Percentiles rank a stretch among this genome's conserved stretches.
These are phyloP conservation scores for Ascochyta lentis DNA, from an alignment of 2,329 filamentous ascomycete genomes.

Conservation along the genomic window DNA sequence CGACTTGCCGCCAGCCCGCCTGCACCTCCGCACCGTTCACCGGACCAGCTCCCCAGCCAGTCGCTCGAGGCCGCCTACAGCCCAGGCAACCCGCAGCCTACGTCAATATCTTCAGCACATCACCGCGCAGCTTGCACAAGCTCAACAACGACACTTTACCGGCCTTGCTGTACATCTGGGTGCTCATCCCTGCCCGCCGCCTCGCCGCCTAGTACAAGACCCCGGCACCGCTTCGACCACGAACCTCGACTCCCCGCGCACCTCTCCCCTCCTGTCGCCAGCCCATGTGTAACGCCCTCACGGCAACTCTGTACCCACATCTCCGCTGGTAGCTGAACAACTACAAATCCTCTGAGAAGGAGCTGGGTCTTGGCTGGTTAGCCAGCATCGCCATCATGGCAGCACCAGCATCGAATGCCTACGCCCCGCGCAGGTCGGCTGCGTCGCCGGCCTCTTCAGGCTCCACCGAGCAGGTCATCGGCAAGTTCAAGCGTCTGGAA, in stretches of 20 bases:
- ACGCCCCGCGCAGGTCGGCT: constrained; percentile 46
- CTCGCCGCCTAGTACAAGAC: constrained; percentile 13
- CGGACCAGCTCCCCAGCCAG: constrained; percentile 11
- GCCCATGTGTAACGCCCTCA: constrained; percentile 49
- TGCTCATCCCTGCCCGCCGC: constrained; percentile 15
- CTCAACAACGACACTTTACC: neutral
- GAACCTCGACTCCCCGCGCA: constrained; percentile 3
- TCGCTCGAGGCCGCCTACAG: constrained; percentile 13
- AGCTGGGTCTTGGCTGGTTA: constrained; percentile 32
- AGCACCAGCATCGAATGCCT: constrained; percentile 36
- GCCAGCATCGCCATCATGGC: constrained; percentile 47
- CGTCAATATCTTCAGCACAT: neutral
- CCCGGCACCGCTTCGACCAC: constrained; percentile 16
- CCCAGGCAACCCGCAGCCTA: constrained; percentile 13
- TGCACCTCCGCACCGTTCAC: constrained; percentile 15
- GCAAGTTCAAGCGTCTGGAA: constrained; percentile 80
- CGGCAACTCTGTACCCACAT: constrained; percentile 48
- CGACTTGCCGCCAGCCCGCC: constrained; percentile 11
- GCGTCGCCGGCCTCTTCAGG: constrained; percentile 47
- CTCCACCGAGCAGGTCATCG: constrained; percentile 58
- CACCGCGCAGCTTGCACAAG: constrained; percentile 1
- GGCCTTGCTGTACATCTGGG: constrained; percentile 14
- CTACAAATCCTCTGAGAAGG: constrained; percentile 14
- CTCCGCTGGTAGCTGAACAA: constrained; percentile 44
- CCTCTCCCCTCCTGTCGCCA: constrained; percentile 19